A percentile compares a stretch with the other conserved stretches of the same genome.
Evolutionary conservation across 768 basidiomycete genomes (phyloP).

Genomic region (Boletus huronensis): DNA sequence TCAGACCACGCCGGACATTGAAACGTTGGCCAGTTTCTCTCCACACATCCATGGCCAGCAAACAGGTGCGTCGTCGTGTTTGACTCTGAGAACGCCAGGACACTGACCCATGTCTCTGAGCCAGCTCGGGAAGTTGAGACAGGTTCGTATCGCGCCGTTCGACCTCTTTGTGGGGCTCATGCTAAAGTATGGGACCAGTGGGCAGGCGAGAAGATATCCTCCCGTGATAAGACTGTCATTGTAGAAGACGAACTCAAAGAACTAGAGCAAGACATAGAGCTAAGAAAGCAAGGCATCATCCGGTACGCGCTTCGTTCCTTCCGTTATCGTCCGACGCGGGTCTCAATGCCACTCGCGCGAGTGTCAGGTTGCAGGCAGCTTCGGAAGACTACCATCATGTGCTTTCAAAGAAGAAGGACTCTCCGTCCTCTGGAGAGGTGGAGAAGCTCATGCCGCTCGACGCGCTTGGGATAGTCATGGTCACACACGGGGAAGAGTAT

Average conservation of each 20-base stretch:
- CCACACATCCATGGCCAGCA: constrained; percentile 54
- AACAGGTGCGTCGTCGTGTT: constrained; percentile 44
- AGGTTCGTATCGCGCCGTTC: constrained; percentile 43
- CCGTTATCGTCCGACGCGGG: not conserved
- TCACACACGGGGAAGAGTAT: constrained; percentile 78
- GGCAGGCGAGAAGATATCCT: constrained; percentile 86
- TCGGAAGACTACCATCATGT: constrained; percentile 66
- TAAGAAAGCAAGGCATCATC: constrained; percentile 68
- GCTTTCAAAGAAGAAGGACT: constrained; percentile 74
- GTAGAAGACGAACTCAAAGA: constrained; percentile 72
- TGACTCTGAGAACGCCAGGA: not conserved
- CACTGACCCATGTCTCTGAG: constrained; percentile 2
- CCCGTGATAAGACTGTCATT: constrained; percentile 74
- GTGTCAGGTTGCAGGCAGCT: constrained; percentile 61
- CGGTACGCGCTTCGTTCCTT: constrained; percentile 45
- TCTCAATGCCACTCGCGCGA: not conserved
- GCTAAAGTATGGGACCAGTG: constrained; percentile 48
- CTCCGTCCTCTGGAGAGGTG: constrained; percentile 52
- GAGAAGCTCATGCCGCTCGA: constrained; percentile 78
- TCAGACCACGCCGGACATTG: constrained; percentile 5
- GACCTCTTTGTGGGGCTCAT: not conserved
- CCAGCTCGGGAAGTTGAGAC: constrained; percentile 74
- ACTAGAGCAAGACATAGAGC: constrained; percentile 80
- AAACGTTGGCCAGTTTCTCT: not conserved
- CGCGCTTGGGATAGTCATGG: constrained; percentile 82